Percentiles rank a stretch among this genome's conserved stretches.
These are phyloP conservation scores for Avicennia marina DNA, from an alignment of 257 asterid genomes.

Conservation along the genomic window DNA sequence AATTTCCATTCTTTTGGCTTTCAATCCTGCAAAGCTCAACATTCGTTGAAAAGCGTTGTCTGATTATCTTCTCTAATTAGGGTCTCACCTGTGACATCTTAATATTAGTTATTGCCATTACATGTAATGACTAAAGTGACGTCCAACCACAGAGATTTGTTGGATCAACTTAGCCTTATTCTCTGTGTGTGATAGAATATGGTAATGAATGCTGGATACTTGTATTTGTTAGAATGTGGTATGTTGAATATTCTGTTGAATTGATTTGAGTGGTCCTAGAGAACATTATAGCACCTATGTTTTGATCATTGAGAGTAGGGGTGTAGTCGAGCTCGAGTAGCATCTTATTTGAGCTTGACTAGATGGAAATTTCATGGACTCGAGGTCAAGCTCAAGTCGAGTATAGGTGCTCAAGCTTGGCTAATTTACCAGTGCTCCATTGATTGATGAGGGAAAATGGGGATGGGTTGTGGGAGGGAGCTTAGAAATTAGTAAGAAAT, in stretches of 20 bases:
- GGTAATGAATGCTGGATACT: no score
- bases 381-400: no score
- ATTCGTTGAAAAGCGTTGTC: neutral
- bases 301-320: no score
- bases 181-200: no score
- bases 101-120: neutral
- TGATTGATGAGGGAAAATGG: no score
- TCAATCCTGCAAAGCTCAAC: neutral
- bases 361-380: no score
- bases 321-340: no score
- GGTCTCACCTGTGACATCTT: slow-evolving; percentile 1
- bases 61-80: neutral
- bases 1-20: neutral
- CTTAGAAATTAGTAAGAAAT: no score
- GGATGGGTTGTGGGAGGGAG: no score
- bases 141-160: neutral
- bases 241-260: neutral
- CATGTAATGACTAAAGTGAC: slow-evolving; percentile 10
- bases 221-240: neutral
- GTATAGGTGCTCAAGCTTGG: no score
- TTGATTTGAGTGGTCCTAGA: neutral
- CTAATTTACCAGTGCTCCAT: no score
- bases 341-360: no score
- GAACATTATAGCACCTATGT: neutral
- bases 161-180: neutral